Evolutionary conservation across 2,329 filamentous ascomycete species (phyloP).

Genomic region (Exophiala lecanii-corni): DNA sequence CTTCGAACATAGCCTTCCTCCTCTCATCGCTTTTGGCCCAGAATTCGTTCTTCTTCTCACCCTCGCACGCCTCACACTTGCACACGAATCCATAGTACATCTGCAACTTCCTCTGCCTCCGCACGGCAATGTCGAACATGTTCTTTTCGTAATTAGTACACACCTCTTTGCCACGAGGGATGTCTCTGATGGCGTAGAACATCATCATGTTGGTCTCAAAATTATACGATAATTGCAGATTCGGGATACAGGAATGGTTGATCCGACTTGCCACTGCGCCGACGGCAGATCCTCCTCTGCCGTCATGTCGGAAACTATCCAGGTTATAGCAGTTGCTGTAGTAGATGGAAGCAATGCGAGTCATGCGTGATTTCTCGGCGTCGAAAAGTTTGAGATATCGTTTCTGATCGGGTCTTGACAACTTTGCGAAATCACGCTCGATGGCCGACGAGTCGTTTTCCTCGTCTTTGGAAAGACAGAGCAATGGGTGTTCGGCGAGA

Average conservation of each 20-base stretch:
- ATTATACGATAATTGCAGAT: slow-evolving; percentile 23
- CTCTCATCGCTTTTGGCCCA: slow-evolving; percentile 23
- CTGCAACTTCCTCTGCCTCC: slow-evolving; percentile 15
- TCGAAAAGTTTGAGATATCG: slow-evolving; percentile 20
- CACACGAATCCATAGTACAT: slow-evolving; percentile 25
- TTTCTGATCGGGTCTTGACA: slow-evolving; percentile 13
- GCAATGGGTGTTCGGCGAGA: slow-evolving; percentile 19
- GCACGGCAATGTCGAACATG: slow-evolving; percentile 11
- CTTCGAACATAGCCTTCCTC: slow-evolving; percentile 20
- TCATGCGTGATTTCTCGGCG: slow-evolving; percentile 21
- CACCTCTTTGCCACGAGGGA: slow-evolving; percentile 22
- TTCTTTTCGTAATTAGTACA: slow-evolving; percentile 22
- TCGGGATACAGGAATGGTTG: slow-evolving; percentile 25
- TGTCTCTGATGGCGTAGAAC: slow-evolving; percentile 22
- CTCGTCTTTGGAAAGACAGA: slow-evolving; percentile 17
- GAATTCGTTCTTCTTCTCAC: slow-evolving; percentile 14
- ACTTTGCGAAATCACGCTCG: slow-evolving; percentile 11
- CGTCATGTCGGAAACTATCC: slow-evolving; percentile 8
- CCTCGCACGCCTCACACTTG: slow-evolving; percentile 22
- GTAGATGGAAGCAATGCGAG: slow-evolving; percentile 21
- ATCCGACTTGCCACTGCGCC: slow-evolving; percentile 19
- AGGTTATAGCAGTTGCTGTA: slow-evolving; percentile 26
- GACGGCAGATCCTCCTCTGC: slow-evolving; percentile 20
- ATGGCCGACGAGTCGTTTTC: slow-evolving; percentile 12
- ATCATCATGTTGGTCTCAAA: slow-evolving; percentile 12